A percentile compares a stretch with the other conserved stretches of the same genome.
phyloP scores from a whole-genome alignment of 768 basidiomycete genomes.

The Calvatia gigantea region DNA sequence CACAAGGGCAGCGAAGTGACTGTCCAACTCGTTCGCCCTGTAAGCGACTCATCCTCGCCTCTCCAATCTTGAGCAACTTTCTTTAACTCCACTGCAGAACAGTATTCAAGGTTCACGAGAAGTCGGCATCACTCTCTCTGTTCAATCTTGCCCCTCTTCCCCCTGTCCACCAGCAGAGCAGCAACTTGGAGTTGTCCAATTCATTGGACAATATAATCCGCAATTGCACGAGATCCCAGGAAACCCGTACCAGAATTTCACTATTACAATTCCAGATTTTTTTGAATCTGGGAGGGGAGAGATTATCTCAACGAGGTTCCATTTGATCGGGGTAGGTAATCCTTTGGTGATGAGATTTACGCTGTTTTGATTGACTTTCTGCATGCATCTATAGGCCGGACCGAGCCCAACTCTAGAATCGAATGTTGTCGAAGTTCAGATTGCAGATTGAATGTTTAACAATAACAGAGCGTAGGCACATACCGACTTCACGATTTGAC shows the following conservation, averaged over 20 bases:
- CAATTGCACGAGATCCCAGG: constrained; percentile 14
- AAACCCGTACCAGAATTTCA: constrained; percentile 28
- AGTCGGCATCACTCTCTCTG: constrained; percentile 29
- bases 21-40: constrained; percentile 46
- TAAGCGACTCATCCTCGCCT: constrained; percentile 36
- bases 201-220: constrained; percentile 30
- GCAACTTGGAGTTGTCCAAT: constrained; percentile 28
- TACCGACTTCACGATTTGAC: too few relatives aligned
- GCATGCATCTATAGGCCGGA: too few relatives aligned
- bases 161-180: constrained; percentile 23
- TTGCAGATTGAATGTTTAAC: neutral
- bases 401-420: constrained; percentile 24
- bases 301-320: constrained; percentile 14
- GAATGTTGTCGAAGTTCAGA: constrained; percentile 17
- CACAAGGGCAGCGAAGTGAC: constrained; percentile 32
- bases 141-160: constrained; percentile 20
- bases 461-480: too few relatives aligned
- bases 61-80: constrained; percentile 32
- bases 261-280: constrained; percentile 8
- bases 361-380: too few relatives aligned
- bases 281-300: neutral
- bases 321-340: constrained; percentile 29
- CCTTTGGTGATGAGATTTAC: too few relatives aligned
- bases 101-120: constrained; percentile 21
- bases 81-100: constrained; percentile 11